Conservation (phyloP, 139 green algal species). For the Trebouxia sp. region DNA sequence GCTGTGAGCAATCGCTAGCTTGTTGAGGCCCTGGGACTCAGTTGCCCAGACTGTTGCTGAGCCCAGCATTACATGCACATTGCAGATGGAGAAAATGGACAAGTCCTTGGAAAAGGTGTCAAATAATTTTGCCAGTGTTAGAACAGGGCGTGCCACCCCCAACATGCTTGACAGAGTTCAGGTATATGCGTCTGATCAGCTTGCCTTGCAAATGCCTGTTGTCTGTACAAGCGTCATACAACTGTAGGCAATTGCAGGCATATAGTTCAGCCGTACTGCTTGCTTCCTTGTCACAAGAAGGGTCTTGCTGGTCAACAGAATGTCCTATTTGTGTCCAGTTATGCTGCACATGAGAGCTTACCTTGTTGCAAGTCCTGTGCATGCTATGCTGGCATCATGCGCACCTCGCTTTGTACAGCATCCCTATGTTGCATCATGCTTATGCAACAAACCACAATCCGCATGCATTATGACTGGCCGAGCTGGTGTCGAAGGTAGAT, state of each 20-base stretch:
- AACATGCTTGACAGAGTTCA: conserved; percentile 89
- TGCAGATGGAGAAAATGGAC: conserved; percentile 76
- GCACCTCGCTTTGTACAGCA: neutral
- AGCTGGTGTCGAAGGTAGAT: conserved; percentile 68
- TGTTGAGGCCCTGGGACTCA: too few species aligned
- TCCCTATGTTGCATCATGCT: neutral
- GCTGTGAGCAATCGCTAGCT: neutral
- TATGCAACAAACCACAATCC: neutral
- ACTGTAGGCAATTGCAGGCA: neutral
- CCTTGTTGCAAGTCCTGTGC: too few species aligned
- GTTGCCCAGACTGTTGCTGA: too few species aligned
- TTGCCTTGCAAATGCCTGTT: neutral
- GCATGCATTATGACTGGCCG: neutral
- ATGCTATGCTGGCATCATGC: too few species aligned
- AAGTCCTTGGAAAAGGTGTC: conserved; percentile 69
- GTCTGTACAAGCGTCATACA: neutral
- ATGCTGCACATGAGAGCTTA: neutral
- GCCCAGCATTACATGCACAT: neutral
- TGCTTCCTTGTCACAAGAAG: too few species aligned
- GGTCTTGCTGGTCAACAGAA: too few species aligned
- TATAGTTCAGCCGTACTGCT: neutral
- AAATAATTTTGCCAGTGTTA: conserved; percentile 84
- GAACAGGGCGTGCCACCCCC: conserved; percentile 89
- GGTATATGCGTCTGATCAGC: conserved; percentile 34
- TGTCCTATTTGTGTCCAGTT: neutral